Evolutionary conservation across 805 yeast species (phyloP), one percentile per base, ranked within the genome.

Genomic region (Candida sakaeoensis): DNA sequence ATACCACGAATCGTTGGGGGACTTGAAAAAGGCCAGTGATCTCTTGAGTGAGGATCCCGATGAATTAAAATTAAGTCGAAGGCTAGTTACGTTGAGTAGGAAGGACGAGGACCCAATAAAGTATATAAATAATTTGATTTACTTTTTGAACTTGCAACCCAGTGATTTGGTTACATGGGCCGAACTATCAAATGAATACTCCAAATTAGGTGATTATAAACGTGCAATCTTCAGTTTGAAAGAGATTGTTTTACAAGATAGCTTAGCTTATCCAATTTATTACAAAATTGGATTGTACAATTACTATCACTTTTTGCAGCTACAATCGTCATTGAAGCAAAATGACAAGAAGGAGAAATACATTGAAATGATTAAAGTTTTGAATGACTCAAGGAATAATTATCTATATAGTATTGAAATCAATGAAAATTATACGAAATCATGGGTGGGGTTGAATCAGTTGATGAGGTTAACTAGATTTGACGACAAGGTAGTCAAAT

Each of bases 161-260:
- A 57, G 81, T 15, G 98, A 93, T 58, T 65, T 76, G 2, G 80
- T 83, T 46, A 65, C 84, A 2, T 88, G 95, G 95, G 70, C 79
- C 35, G 95, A 86, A 58, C 66, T 89, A 40, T 83, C 80, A 3
- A 77, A 78, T 26, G 65, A 74, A n/a, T 91, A 91, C 55, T 60
- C 60, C 17, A 56, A 64, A 10, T 45, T 72, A 7, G 89, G 89
- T 1, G 79, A 80, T 52, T 80, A 74, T 48, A 82, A 77, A 25
- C 79, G 80, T 50, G 82, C 93, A 0, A 70, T 84, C 5, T 78
- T 72, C 55, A 71, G 86, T 40, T 71, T 75, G 19, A 79, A 85
- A 53, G 96, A 91, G 54, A 75, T 85, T 2, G 59, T 90, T 12
- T 53, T 85, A 24, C 69, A 76, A 17, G 72, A 71, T 40, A 96